phyloP scores from a whole-genome alignment of 169 alveolate genomes.

The Babesia caballi region DNA sequence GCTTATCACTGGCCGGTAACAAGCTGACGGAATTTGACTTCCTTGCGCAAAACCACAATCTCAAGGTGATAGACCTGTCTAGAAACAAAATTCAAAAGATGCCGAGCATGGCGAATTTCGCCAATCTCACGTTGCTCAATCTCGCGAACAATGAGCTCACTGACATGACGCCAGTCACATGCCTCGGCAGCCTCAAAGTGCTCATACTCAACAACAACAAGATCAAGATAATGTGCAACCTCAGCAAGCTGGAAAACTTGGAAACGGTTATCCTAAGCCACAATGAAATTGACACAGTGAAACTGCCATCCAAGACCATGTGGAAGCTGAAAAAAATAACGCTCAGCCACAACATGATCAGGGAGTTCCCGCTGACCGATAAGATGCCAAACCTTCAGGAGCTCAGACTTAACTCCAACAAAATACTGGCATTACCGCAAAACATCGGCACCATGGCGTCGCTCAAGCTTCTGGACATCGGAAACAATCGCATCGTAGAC shows the following conservation, averaged over 20 bases:
- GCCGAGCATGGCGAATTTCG: slow-evolving; percentile 23
- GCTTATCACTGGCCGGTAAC: slow-evolving; percentile 60
- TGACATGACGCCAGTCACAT: slow-evolving; percentile 20
- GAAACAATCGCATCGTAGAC: slow-evolving; percentile 46
- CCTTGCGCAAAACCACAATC: slow-evolving; percentile 57
- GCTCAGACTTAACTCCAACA: slow-evolving; percentile 53
- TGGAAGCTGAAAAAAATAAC: slow-evolving; percentile 64
- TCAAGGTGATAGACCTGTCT: slow-evolving; percentile 61
- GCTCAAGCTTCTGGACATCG: slow-evolving; percentile 40
- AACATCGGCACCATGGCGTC: slow-evolving; percentile 27
- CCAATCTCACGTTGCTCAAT: slow-evolving; percentile 44
- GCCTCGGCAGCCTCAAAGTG: slow-evolving; percentile 29
- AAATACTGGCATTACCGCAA: slow-evolving; percentile 46
- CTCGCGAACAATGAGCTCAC: slow-evolving; percentile 45
- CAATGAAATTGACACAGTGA: slow-evolving; percentile 59
- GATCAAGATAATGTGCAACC: slow-evolving; percentile 63
- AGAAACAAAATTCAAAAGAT: slow-evolving; percentile 57
- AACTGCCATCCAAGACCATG: slow-evolving; percentile 62
- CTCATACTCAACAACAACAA: slow-evolving; percentile 59
- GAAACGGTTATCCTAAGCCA: slow-evolving; percentile 70
- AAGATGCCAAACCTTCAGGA: slow-evolving; percentile 42
- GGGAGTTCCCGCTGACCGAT: slow-evolving; percentile 61
- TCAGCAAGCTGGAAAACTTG: slow-evolving; percentile 58
- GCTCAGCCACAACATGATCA: slow-evolving; percentile 62
- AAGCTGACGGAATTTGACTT: slow-evolving; percentile 60